Conservation (phyloP, 345 rosid species). For the Isatis tinctoria region DNA sequence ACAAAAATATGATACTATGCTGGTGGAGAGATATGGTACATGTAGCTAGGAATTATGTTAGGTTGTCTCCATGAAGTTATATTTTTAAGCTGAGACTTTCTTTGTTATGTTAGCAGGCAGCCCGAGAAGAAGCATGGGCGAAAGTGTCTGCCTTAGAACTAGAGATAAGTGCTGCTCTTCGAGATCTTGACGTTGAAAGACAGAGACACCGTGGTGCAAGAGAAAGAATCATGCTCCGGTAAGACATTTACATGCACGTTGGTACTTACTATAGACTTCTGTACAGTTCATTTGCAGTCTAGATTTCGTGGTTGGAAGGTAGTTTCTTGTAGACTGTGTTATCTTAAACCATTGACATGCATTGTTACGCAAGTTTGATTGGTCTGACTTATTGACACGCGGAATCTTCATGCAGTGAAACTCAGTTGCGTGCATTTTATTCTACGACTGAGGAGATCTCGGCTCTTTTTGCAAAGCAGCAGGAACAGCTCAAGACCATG, state of each 20-base stretch:
- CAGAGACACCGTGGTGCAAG: conserved; percentile 90
- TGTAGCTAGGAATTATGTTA: not conserved
- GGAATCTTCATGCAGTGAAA: conserved; percentile 60
- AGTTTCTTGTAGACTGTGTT: conserved; percentile 1
- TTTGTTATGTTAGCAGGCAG: conserved; percentile 92
- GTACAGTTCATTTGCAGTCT: not conserved
- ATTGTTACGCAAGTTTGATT: conserved; percentile 7
- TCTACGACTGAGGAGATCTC: conserved; percentile 91
- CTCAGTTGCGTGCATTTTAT: conserved; percentile 90
- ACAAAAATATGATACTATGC: not conserved
- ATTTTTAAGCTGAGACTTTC: conserved; percentile 57
- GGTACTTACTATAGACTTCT: not conserved
- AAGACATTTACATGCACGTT: conserved; percentile 22
- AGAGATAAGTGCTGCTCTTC: conserved; percentile 72
- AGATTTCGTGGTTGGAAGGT: not conserved
- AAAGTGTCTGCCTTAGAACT: conserved; percentile 86
- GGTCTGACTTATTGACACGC: conserved; percentile 4
- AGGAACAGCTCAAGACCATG: conserved; percentile 95
- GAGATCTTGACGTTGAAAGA: conserved; percentile 90
- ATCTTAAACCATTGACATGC: not conserved
- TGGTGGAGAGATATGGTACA: not conserved
- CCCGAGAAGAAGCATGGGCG: conserved; percentile 98
- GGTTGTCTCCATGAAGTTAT: not conserved
- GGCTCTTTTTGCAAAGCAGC: conserved; percentile 74
- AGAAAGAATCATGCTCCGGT: conserved; percentile 99